Conservation (phyloP, 2,329 filamentous ascomycete genomes). For the Colletotrichum tropicale region DNA sequence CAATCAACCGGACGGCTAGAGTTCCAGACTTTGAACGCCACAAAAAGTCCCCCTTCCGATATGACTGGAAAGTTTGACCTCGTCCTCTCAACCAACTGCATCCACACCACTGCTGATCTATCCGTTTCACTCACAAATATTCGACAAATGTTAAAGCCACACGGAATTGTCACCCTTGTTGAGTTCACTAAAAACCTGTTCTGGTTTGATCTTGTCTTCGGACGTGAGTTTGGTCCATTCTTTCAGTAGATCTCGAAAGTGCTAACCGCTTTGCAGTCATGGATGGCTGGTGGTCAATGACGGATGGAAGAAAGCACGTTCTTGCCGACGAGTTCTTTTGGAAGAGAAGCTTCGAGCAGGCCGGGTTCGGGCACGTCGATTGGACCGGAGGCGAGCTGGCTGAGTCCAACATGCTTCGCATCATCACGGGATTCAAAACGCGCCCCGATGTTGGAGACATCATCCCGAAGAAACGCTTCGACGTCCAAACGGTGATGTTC, state of each 20-base stretch:
- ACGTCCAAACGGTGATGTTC: neutral
- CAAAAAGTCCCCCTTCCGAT: constrained; percentile 23
- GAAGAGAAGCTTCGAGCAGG: neutral
- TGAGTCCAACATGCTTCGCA: neutral
- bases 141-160: constrained; percentile 25
- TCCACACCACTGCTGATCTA: constrained; percentile 28
- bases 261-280: neutral
- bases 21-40: constrained; percentile 32
- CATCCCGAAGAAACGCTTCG: neutral
- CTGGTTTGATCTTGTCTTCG: constrained; percentile 36
- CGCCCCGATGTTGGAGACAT: neutral
- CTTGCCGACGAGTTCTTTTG: neutral
- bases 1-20: constrained; percentile 24
- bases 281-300: neutral
- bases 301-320: neutral
- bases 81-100: constrained; percentile 37
- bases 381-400: neutral
- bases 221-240: neutral
- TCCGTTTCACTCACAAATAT: constrained; percentile 8
- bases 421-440: neutral
- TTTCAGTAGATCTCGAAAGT: neutral
- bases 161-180: constrained; percentile 31
- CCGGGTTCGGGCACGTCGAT: neutral
- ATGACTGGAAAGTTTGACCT: constrained; percentile 28
- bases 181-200: constrained; percentile 30